Conservation (phyloP, 345 rosid genomes). For the Isatis tinctoria region DNA sequence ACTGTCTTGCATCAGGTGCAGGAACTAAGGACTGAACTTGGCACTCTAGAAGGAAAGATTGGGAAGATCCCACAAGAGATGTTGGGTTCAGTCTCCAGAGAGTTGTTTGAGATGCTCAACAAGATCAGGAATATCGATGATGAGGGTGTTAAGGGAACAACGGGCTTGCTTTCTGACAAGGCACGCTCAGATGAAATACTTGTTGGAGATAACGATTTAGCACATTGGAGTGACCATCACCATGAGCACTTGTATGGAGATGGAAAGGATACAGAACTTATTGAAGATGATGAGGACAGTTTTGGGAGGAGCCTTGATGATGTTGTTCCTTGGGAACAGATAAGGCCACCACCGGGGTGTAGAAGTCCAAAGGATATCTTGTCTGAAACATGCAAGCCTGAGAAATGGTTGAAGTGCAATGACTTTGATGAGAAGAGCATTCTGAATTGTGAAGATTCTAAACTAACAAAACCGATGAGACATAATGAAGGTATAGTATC, state of each 20-base stretch:
- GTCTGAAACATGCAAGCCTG: constrained; percentile 74
- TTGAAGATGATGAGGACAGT: constrained; percentile 89
- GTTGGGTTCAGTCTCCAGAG: constrained; percentile 68
- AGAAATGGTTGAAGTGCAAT: constrained; percentile 85
- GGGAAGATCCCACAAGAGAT: constrained; percentile 55
- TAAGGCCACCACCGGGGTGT: constrained; percentile 52
- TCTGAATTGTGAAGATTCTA: constrained; percentile 85
- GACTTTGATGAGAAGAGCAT: constrained; percentile 92
- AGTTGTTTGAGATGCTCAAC: constrained; percentile 61
- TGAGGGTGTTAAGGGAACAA: constrained; percentile 52
- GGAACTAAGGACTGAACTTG: constrained; percentile 68
- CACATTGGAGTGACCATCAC: constrained; percentile 80
- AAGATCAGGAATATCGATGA: constrained; percentile 77
- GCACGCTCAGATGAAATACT: constrained; percentile 61
- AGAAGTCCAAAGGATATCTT: constrained; percentile 67
- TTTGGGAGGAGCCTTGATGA: constrained; percentile 88
- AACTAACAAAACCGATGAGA: constrained; percentile 79
- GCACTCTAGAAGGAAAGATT: constrained; percentile 63
- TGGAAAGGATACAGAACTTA: constrained; percentile 74
- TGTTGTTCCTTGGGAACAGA: constrained; percentile 89
- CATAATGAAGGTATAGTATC: constrained; percentile 62
- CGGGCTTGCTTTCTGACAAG: constrained; percentile 53
- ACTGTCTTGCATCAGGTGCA: constrained; percentile 76
- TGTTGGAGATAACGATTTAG: constrained; percentile 73
- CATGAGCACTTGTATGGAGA: constrained; percentile 62